These are phyloP conservation scores for Raphanus hybrid DNA, from an alignment of 441 rosid genomes.

Conservation along the genomic window DNA sequence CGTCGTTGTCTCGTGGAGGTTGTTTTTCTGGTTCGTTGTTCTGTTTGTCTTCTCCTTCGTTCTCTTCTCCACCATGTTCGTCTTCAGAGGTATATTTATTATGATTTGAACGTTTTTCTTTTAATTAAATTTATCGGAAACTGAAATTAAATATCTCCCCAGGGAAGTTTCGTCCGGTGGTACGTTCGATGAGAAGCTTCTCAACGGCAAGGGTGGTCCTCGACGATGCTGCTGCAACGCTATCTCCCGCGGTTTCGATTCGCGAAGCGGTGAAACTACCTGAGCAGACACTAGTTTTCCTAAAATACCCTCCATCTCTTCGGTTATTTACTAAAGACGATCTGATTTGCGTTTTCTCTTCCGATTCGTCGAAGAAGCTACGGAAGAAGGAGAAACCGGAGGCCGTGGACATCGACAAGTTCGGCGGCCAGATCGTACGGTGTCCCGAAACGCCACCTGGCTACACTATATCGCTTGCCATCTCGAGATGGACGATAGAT, in stretches of 20 bases:
- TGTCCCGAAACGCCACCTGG: conserved; percentile 65
- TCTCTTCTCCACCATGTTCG: conserved; percentile 52
- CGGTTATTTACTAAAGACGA: conserved; percentile 59
- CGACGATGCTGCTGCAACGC: conserved; percentile 36
- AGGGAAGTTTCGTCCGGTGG: conserved; percentile 62
- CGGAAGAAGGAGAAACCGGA: conserved; percentile 43
- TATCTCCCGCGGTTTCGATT: conserved; percentile 42
- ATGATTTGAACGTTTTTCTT: not conserved
- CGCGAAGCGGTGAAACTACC: conserved; percentile 68
- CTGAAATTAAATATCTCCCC: not conserved
- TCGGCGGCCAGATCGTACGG: conserved; percentile 61
- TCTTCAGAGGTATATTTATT: conserved; percentile 48
- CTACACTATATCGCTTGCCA: conserved; percentile 43
- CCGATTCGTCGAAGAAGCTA: conserved; percentile 40
- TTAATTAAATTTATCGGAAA: not conserved
- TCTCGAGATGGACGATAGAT: conserved; percentile 43
- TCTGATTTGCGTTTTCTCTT: conserved; percentile 58
- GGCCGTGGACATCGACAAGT: conserved; percentile 43
- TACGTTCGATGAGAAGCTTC: conserved; percentile 49
- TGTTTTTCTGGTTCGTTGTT: conserved; percentile 68
- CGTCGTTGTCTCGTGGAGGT: conserved; percentile 53
- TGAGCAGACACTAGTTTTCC: conserved; percentile 72
- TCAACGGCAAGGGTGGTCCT: conserved; percentile 28
- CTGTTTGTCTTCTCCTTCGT: conserved; percentile 54
- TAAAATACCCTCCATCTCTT: conserved; percentile 56